These are phyloP conservation scores for Kwoniella shivajii DNA, from an alignment of 1,284 basidiomycete genomes.

Conservation along the genomic window DNA sequence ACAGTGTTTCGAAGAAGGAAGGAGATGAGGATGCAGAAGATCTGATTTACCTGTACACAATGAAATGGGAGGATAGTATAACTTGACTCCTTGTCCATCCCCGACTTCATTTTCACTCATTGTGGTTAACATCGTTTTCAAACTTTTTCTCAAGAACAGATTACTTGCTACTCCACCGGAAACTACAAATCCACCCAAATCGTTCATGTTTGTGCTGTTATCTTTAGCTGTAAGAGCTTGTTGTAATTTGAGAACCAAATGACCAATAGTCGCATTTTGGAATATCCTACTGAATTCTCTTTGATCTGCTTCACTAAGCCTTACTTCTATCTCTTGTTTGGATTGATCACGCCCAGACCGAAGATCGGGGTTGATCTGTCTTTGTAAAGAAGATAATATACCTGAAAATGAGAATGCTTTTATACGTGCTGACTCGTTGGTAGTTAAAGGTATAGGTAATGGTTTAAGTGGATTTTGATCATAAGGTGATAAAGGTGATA, in stretches of 20 bases:
- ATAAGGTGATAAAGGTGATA: slow-evolving; percentile 32
- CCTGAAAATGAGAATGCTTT: slow-evolving; percentile 76
- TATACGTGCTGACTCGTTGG: slow-evolving; percentile 4
- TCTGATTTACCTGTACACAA: slow-evolving; percentile 73
- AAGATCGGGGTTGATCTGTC: neutral
- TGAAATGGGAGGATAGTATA: slow-evolving; percentile 67
- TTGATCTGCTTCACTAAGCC: slow-evolving; percentile 27
- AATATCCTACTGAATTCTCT: slow-evolving; percentile 66
- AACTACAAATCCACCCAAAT: slow-evolving; percentile 66
- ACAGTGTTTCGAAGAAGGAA: neutral
- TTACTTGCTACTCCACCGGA: slow-evolving; percentile 93
- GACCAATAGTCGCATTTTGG: slow-evolving; percentile 68
- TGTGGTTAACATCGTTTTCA: slow-evolving; percentile 27
- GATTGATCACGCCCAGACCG: no score
- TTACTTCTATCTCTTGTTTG: no score
- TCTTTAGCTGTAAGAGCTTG: slow-evolving; percentile 61
- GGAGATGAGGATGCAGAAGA: neutral
- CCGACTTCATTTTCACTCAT: no score
- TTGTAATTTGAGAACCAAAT: slow-evolving; percentile 72
- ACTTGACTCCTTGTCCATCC: slow-evolving; percentile 5
- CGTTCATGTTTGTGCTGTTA: slow-evolving; percentile 31
- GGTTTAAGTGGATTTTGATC: slow-evolving; percentile 48
- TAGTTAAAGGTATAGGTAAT: slow-evolving; percentile 61
- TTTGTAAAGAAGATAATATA: slow-evolving; percentile 64
- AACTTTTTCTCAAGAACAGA: slow-evolving; percentile 64